phyloP scores from a whole-genome alignment of 768 basidiomycete genomes.

The Phaffia tasmanica region DNA sequence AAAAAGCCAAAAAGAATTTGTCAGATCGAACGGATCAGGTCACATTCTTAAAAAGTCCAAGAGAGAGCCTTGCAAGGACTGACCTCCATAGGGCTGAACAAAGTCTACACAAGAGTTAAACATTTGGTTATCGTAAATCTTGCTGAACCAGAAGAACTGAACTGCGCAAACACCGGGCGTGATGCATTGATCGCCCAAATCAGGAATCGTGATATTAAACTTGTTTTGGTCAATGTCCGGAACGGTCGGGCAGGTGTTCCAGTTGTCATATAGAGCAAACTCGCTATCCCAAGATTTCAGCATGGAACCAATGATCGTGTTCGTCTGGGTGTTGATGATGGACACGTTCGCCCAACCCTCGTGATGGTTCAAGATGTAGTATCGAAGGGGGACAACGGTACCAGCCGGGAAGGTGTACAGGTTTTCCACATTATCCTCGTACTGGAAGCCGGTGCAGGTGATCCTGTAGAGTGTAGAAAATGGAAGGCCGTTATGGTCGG shows the following conservation, averaged over 20 bases:
- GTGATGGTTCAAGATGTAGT: constrained; percentile 6
- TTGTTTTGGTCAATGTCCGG: not conserved
- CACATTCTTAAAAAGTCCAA: no score
- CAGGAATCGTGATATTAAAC: constrained; percentile 22
- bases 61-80: no score
- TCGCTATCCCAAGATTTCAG: constrained; percentile 22
- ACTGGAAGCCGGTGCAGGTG: constrained; percentile 17
- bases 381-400: not conserved
- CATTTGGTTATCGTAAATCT: no score
- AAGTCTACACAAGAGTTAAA: no score
- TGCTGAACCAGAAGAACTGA: constrained; percentile 1
- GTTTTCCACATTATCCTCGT: constrained; percentile 20
- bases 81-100: no score
- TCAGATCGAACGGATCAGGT: no score
- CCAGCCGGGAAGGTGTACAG: constrained; percentile 10
- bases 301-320: constrained; percentile 15
- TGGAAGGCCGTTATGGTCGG: no score
- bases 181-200: constrained; percentile 19
- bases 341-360: constrained; percentile 21
- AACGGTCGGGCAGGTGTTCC: constrained; percentile 12
- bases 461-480: no score
- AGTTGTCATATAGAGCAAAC: not conserved
- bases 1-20: no score
- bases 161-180: constrained; percentile 10
- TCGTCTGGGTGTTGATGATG: constrained; percentile 24